phyloP scores from a whole-genome alignment of 768 basidiomycete species.

The Leccinellum luteum region DNA sequence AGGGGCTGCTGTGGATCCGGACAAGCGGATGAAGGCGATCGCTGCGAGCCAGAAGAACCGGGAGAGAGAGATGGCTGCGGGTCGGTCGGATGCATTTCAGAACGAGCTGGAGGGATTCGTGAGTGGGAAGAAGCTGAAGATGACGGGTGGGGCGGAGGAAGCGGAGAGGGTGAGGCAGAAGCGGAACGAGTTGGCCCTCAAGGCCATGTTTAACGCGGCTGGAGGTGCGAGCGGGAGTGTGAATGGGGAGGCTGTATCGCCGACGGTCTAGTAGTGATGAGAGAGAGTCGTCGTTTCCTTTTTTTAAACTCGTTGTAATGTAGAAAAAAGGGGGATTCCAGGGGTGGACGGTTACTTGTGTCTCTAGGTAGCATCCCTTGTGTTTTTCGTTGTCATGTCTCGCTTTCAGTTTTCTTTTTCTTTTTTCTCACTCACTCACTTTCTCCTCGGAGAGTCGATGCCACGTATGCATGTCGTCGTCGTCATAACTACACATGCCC shows the following conservation, averaged over 20 bases:
- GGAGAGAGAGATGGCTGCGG: conserved; percentile 65
- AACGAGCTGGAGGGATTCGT: conserved; percentile 87
- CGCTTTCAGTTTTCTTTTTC: neutral
- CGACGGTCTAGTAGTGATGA: neutral
- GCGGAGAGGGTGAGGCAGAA: conserved; percentile 83
- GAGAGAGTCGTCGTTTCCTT: neutral
- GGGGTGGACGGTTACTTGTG: neutral
- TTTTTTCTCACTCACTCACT: too few relatives aligned
- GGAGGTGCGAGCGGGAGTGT: conserved; percentile 7
- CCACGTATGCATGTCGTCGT: neutral
- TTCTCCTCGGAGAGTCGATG: neutral
- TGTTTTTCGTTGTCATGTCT: neutral
- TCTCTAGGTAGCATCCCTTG: neutral
- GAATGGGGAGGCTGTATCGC: conserved; percentile 6
- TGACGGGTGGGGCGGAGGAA: conserved; percentile 95
- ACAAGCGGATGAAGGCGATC: conserved; percentile 87
- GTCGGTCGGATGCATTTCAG: conserved; percentile 77
- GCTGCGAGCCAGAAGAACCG: conserved; percentile 81
- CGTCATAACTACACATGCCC: neutral
- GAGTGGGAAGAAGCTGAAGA: conserved; percentile 79
- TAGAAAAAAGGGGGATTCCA: too few relatives aligned
- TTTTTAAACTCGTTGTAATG: neutral
- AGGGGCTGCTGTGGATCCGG: conserved; percentile 77
- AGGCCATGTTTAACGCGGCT: conserved; percentile 73
- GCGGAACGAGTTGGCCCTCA: conserved; percentile 79